A percentile compares a stretch with the other conserved stretches of the same genome.
phyloP scores from a whole-genome alignment of 2,329 filamentous ascomycete species.

The Ilyonectria sp. region DNA sequence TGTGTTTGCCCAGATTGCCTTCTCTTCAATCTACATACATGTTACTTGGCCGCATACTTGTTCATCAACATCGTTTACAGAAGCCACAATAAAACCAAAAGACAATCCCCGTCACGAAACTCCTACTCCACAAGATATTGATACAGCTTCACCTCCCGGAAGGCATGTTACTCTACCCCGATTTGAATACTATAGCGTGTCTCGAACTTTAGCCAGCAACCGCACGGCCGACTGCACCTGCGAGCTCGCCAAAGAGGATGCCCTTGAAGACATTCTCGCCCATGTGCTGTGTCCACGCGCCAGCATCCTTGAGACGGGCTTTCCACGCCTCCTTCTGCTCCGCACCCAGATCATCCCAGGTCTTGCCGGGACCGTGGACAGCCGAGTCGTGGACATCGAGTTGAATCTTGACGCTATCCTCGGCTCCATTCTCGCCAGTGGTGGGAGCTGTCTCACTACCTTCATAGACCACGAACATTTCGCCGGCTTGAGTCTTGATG shows the following conservation, averaged over 20 bases:
- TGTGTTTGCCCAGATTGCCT: background rate
- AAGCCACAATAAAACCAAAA: background rate
- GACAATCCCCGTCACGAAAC: background rate
- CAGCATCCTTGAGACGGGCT: constrained; percentile 75
- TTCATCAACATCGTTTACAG: constrained; percentile 2
- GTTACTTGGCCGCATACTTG: background rate
- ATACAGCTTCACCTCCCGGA: constrained; percentile 18
- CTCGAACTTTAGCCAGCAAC: constrained; percentile 57
- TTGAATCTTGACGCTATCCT: constrained; percentile 48
- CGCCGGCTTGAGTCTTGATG: constrained; percentile 50
- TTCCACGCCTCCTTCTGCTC: constrained; percentile 79
- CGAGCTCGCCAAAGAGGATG: constrained; percentile 82
- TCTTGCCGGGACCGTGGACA: constrained; percentile 67
- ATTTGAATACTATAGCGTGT: background rate
- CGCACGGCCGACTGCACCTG: constrained; percentile 71
- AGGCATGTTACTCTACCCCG: background rate
- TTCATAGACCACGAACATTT: constrained; percentile 58
- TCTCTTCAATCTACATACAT: background rate
- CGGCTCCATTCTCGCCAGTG: constrained; percentile 39
- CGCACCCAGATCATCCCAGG: constrained; percentile 80
- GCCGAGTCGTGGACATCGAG: constrained; percentile 63
- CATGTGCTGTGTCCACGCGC: constrained; percentile 85
- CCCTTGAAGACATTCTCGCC: constrained; percentile 84
- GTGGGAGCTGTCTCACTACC: constrained; percentile 33
- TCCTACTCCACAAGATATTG: background rate